phyloP scores from a whole-genome alignment of 257 asterid species.

The Oldenlandia corymbosa region DNA sequence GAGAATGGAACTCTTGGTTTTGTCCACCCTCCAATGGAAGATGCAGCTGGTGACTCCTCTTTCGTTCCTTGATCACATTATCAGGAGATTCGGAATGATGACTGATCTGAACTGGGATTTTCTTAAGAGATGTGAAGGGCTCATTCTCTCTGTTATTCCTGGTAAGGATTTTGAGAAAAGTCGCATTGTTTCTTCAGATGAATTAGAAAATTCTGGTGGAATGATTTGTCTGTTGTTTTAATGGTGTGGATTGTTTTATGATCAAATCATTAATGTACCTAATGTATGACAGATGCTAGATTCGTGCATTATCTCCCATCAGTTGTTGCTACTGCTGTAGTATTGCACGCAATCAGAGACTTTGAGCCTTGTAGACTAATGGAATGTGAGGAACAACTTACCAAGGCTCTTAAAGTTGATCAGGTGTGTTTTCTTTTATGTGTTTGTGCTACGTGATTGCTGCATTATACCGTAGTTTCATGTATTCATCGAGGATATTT shows the following conservation, averaged over 20 bases:
- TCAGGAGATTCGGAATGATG: constrained; percentile 59
- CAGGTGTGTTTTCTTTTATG: constrained; percentile 30
- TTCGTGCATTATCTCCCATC: constrained; percentile 44
- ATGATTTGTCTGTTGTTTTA: neutral
- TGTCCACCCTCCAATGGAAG: constrained; percentile 72
- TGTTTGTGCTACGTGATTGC: neutral
- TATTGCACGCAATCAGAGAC: constrained; percentile 29
- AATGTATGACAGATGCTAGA: constrained; percentile 53
- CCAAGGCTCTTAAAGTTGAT: constrained; percentile 24
- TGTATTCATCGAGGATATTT: neutral
- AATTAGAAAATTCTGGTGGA: neutral
- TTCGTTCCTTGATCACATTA: constrained; percentile 73
- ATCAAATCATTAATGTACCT: neutral
- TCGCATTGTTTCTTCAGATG: neutral
- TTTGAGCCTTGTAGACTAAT: constrained; percentile 26
- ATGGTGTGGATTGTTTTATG: neutral
- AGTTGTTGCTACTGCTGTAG: constrained; percentile 41
- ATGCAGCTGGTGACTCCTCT: constrained; percentile 84
- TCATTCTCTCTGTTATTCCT: constrained; percentile 51
- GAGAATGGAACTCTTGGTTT: constrained; percentile 84
- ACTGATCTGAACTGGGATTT: constrained; percentile 54
- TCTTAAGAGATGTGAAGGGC: constrained; percentile 49
- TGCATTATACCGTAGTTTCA: neutral
- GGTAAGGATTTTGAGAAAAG: constrained; percentile 35
- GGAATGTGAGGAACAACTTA: constrained; percentile 28